Evolutionary conservation across 1,139 yeast species (phyloP).

Genomic region (Yamadazyma taylorii): DNA sequence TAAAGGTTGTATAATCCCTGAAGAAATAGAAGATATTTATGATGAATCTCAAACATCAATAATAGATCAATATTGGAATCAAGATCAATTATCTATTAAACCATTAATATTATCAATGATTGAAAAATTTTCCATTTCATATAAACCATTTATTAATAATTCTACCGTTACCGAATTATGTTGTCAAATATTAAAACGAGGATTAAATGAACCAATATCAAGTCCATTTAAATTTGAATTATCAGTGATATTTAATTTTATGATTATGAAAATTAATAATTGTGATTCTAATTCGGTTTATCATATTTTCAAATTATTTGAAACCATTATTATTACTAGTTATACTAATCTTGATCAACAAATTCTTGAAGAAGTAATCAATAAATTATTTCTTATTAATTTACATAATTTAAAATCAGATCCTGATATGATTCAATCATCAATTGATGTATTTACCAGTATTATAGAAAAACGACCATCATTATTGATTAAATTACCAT

Average conservation of each 20-base stretch:
- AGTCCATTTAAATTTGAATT: constrained; percentile 62
- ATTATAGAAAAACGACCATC: constrained; percentile 53
- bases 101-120: constrained; percentile 39
- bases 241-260: constrained; percentile 43
- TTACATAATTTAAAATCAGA: constrained; percentile 44
- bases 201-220: constrained; percentile 50
- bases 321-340: constrained; percentile 39
- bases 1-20: constrained; percentile 62
- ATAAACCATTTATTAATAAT: constrained; percentile 31
- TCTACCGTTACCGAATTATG: constrained; percentile 54
- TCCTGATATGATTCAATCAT: constrained; percentile 52
- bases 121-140: constrained; percentile 42
- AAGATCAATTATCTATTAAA: constrained; percentile 46
- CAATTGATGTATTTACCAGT: constrained; percentile 43
- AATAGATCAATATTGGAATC: constrained; percentile 35
- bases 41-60: constrained; percentile 24
- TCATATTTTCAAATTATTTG: constrained; percentile 41
- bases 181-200: constrained; percentile 56
- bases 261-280: constrained; percentile 37
- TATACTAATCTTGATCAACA: constrained; percentile 27
- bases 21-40: constrained; percentile 48
- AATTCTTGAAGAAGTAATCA: constrained; percentile 27
- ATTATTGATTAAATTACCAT: constrained; percentile 37
- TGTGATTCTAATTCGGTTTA: constrained; percentile 35
- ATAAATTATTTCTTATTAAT: constrained; percentile 30